A percentile compares a stretch with the other conserved stretches of the same genome.
These are phyloP conservation scores for Botryotinia calthae DNA, from an alignment of 2,329 filamentous ascomycete genomes.

Conservation along the genomic window DNA sequence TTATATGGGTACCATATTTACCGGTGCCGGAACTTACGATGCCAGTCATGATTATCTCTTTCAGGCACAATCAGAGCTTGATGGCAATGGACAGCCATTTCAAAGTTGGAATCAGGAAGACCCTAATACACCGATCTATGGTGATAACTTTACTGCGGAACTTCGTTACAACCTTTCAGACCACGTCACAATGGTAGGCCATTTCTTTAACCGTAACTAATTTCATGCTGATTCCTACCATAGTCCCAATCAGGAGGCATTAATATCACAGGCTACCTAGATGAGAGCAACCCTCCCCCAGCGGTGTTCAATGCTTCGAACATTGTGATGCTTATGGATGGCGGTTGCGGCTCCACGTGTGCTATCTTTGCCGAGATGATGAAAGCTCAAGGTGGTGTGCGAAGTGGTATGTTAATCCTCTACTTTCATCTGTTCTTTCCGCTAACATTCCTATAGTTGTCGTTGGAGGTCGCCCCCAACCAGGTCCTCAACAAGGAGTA, in stretches of 20 bases:
- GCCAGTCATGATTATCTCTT: not conserved
- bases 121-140: not conserved
- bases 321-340: conserved; percentile 41
- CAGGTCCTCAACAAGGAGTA: conserved; percentile 58
- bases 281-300: conserved; percentile 28
- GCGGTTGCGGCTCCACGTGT: conserved; percentile 60
- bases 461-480: conserved; percentile 53
- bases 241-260: conserved; percentile 26
- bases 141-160: conserved; percentile 19
- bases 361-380: conserved; percentile 56
- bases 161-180: conserved; percentile 33
- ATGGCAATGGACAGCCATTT: conserved; percentile 25
- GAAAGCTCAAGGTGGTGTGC: conserved; percentile 42
- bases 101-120: conserved; percentile 24
- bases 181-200: conserved; percentile 24
- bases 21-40: conserved; percentile 11
- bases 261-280: conserved; percentile 38
- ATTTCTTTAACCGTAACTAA: not conserved
- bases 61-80: conserved; percentile 4
- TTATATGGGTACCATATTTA: conserved; percentile 18
- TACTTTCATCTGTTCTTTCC: not conserved
- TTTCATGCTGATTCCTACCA: not conserved
- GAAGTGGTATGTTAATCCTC: conserved; percentile 6
- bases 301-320: conserved; percentile 46
- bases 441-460: conserved; percentile 45